These are phyloP conservation scores for Lasiosphaeriaceae sp. DNA, from an alignment of 495 filamentous ascomycete species.

Conservation along the genomic window DNA sequence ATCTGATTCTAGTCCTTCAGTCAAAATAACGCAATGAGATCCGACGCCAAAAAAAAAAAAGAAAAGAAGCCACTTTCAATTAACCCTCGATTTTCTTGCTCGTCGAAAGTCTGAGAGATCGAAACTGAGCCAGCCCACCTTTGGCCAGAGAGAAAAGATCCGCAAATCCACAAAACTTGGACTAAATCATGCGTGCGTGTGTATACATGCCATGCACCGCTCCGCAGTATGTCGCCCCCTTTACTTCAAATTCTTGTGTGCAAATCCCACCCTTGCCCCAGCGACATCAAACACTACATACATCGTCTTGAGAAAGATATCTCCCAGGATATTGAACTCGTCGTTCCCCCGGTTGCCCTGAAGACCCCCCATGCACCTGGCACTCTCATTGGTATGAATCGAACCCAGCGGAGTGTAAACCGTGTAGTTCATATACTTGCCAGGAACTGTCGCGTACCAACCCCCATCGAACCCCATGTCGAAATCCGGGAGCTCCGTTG, in stretches of 20 bases:
- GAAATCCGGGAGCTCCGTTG: conserved; percentile 53
- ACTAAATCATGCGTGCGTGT: too few relatives aligned
- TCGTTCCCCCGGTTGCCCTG: conserved; percentile 53
- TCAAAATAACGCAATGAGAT: too few relatives aligned
- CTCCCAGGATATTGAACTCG: conserved; percentile 64
- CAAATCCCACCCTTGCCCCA: conserved; percentile 61
- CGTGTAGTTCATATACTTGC: conserved; percentile 63
- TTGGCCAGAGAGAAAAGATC: too few relatives aligned
- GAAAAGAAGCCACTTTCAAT: too few relatives aligned
- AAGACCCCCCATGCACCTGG: conserved; percentile 64
- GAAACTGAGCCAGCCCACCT: too few relatives aligned
- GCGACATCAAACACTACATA: conserved; percentile 73
- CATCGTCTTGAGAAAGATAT: conserved; percentile 68
- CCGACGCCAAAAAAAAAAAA: too few relatives aligned
- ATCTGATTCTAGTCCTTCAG: too few relatives aligned
- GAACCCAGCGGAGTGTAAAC: conserved; percentile 25
- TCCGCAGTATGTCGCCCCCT: too few relatives aligned
- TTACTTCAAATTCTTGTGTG: conserved; percentile 40
- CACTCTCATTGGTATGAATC: conserved; percentile 30
- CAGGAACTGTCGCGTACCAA: conserved; percentile 59
- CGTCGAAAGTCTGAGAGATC: too few relatives aligned
- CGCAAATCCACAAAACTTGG: too few relatives aligned
- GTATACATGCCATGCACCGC: too few relatives aligned
- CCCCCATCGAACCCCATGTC: conserved; percentile 49
- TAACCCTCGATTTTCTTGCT: too few relatives aligned